A percentile compares a stretch with the other conserved stretches of the same genome.
Conservation (phyloP, 208 protist species). For the Acanthamoeba royreba region DNA sequence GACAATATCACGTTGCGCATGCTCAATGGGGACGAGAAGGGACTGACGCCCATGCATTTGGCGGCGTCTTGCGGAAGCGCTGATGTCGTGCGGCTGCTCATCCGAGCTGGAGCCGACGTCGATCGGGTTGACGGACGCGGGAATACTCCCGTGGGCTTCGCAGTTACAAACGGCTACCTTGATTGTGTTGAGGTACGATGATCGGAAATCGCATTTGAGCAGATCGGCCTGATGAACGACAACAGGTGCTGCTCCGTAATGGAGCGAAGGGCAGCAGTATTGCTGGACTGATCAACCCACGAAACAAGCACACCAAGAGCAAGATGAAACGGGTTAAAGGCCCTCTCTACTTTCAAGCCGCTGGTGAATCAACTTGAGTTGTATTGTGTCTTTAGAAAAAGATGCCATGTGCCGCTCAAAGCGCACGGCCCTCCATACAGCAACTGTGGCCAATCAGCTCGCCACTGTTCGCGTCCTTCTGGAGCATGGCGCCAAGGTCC, state of each 20-base stretch:
- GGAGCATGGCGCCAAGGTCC: neutral
- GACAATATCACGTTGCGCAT: neutral
- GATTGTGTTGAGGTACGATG: neutral
- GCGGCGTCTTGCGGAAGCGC: neutral
- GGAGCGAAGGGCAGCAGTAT: neutral
- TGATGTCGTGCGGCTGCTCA: neutral
- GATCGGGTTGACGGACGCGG: neutral
- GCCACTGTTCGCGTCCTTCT: neutral
- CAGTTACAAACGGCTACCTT: neutral
- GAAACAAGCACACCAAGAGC: neutral
- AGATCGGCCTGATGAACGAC: neutral
- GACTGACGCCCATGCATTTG: neutral
- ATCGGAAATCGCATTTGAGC: neutral
- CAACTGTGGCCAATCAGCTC: neutral
- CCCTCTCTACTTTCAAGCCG: neutral
- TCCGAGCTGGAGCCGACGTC: neutral
- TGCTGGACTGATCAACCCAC: neutral
- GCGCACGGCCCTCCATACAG: neutral
- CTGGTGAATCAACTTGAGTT: neutral
- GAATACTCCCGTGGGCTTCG: neutral
- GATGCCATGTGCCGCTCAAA: neutral
- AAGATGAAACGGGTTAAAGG: neutral
- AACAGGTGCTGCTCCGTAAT: neutral
- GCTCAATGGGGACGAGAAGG: neutral
- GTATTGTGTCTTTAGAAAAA: neutral